Evolutionary conservation across 768 basidiomycete genomes (phyloP).

Genomic region (Fibroporia radiculosa): DNA sequence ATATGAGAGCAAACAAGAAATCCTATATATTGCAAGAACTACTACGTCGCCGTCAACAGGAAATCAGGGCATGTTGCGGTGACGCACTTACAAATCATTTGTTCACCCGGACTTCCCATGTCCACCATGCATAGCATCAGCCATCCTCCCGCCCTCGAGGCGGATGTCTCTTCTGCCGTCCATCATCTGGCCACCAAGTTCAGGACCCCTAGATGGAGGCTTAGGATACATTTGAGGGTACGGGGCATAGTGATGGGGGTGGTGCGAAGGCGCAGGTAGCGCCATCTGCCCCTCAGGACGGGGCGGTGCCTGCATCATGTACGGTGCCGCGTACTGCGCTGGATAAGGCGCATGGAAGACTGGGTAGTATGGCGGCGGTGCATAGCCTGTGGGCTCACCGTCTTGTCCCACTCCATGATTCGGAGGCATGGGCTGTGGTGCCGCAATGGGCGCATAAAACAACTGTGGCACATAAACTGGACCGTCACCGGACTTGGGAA

Average conservation of each 20-base stretch:
- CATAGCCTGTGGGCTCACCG: slow-evolving; percentile 32
- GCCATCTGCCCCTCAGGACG: slow-evolving; percentile 12
- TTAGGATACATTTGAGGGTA: slow-evolving; percentile 33
- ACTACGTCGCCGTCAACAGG: neutral
- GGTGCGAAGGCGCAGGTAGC: slow-evolving; percentile 3
- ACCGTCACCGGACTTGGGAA: slow-evolving; percentile 44
- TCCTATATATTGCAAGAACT: neutral
- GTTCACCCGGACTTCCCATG: slow-evolving; percentile 3
- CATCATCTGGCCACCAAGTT: slow-evolving; percentile 10
- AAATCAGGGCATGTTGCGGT: no score
- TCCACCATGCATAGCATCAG: neutral
- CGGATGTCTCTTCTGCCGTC: slow-evolving; percentile 10
- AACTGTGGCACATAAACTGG: slow-evolving; percentile 44
- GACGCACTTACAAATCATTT: no score
- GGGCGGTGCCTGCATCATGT: slow-evolving; percentile 36
- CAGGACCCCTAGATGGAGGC: slow-evolving; percentile 24
- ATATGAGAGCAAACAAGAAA: neutral
- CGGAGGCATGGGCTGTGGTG: slow-evolving; percentile 30
- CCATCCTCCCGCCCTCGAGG: slow-evolving; percentile 7
- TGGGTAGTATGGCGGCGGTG: slow-evolving; percentile 34
- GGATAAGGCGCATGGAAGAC: slow-evolving; percentile 40
- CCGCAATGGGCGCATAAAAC: slow-evolving; percentile 36
- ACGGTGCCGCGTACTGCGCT: slow-evolving; percentile 37
- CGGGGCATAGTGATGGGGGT: slow-evolving; percentile 27
- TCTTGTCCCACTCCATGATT: slow-evolving; percentile 27